These are phyloP conservation scores for Nothophytophthora sp. DNA, from an alignment of 352 stramenopile genomes.

Conservation along the genomic window DNA sequence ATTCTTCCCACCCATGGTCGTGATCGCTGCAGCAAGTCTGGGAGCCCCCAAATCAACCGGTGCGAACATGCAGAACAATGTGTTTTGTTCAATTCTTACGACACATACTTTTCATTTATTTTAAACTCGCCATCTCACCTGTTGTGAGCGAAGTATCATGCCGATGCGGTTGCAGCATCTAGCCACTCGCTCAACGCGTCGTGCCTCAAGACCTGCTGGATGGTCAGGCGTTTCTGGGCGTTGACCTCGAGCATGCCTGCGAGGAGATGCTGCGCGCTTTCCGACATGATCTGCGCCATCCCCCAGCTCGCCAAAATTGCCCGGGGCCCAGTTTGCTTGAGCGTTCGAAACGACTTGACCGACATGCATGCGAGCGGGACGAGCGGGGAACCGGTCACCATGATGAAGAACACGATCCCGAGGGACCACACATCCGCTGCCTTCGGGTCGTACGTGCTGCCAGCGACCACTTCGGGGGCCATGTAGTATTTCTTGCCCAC, in stretches of 20 bases:
- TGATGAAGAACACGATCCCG: slow-evolving; percentile 39
- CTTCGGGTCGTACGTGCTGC: slow-evolving; percentile 37
- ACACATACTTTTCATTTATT: no score
- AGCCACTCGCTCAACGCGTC: slow-evolving; percentile 11
- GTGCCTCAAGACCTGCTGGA: slow-evolving; percentile 19
- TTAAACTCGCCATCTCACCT: no score
- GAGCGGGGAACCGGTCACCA: slow-evolving; percentile 42
- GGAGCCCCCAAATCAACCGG: no score
- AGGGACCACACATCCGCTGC: slow-evolving; percentile 41
- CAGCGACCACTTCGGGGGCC: slow-evolving; percentile 46
- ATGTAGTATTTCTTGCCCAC: slow-evolving; percentile 63
- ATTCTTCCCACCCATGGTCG: no score
- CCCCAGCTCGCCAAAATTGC: slow-evolving; percentile 33
- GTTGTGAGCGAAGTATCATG: no score
- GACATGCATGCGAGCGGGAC: slow-evolving; percentile 27
- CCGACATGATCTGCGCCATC: slow-evolving; percentile 16
- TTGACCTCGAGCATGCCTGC: slow-evolving; percentile 28
- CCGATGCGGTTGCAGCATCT: no score
- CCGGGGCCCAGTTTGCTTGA: slow-evolving; percentile 28
- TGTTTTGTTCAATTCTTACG: no score
- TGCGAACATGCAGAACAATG: no score
- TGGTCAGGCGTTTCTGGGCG: slow-evolving; percentile 24
- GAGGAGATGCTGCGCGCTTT: slow-evolving; percentile 21
- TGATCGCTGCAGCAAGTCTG: no score
- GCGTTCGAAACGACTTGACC: slow-evolving; percentile 29